Base-by-base conservation (phyloP, 495 filamentous ascomycete genomes). In the Jackrogersella minutella region DNA sequence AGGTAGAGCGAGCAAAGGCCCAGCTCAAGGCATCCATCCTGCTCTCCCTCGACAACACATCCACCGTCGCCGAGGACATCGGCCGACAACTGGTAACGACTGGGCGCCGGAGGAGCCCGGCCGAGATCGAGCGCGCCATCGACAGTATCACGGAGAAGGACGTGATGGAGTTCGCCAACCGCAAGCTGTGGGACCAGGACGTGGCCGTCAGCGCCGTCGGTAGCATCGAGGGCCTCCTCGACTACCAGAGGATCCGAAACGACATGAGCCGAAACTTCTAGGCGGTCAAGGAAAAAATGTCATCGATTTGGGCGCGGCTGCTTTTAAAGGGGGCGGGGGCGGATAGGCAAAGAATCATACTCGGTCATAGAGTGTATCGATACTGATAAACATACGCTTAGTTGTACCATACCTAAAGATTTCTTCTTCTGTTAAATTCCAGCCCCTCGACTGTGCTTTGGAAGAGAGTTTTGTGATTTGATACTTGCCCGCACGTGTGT, bases 1-100 rank as follows among this genome's bases (percentile, higher is more conserved):
- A 99, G 82, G 90, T 92, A 58, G 95, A 99, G 88, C 94, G 95
- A 60, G 96, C 95, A 76, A 99, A 99, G 86, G 91, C 96, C 54
- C 95, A 99, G 83, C 90, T 99, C 68, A 99, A 99, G 87, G 96
- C 96, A 49, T 97, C 95, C 30, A 92, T 98, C 69, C 89, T 99
- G 54, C 88, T 99, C 67, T 93, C 92, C 30, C 92, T 99, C 30
- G 95, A 99, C 81, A 96, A 92, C 77, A 98, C 96, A 71, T 97
- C 94, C 36, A 92, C 94, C 64, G 90, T 97, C 31, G 95, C 95
- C 43, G 95, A 99, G 84, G 95, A 99, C 77, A 97, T 99, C 73
- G 95, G 95, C 69, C 91, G 95, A 71, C 95, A 99, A 81, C 92
- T 98, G 81, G 89, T 99, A 81, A 98, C 93, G 60, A 98, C 95